Conservation (phyloP, 805 yeast genomes). For the Wickerhamiella qilinensis region DNA sequence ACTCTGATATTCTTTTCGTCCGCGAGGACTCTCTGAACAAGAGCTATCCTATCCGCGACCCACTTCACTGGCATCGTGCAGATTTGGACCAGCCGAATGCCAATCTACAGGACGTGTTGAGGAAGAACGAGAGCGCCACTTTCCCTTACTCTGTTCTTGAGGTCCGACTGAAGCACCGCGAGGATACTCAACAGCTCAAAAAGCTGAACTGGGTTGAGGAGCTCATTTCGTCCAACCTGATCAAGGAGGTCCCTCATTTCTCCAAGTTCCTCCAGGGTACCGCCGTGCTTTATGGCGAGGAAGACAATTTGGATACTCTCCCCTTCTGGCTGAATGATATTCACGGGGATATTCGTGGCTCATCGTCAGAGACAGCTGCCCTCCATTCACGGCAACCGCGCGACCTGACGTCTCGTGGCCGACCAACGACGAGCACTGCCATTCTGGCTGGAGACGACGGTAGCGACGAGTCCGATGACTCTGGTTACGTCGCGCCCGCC, state of each 20-base stretch:
- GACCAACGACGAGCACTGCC: background rate
- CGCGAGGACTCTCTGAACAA: slow-evolving; percentile 82
- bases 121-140: slow-evolving; percentile 72
- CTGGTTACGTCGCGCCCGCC: slow-evolving; percentile 9
- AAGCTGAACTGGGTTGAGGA: slow-evolving; percentile 62
- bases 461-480: slow-evolving; percentile 35
- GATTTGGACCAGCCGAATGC: slow-evolving; percentile 68
- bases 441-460: slow-evolving; percentile 35
- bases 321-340: slow-evolving; percentile 94
- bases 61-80: slow-evolving; percentile 76
- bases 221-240: slow-evolving; percentile 64
- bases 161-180: slow-evolving; percentile 42
- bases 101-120: slow-evolving; percentile 51
- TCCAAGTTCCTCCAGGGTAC: slow-evolving; percentile 89
- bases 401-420: background rate
- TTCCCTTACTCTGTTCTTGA: slow-evolving; percentile 74
- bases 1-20: slow-evolving; percentile 71
- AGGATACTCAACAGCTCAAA: slow-evolving; percentile 22
- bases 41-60: slow-evolving; percentile 78
- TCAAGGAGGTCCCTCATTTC: slow-evolving; percentile 86
- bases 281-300: slow-evolving; percentile 73
- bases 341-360: slow-evolving; percentile 58
- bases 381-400: background rate
- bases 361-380: slow-evolving; percentile 27
- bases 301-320: slow-evolving; percentile 72